Evolutionary conservation across 805 yeast genomes (phyloP), one percentile per base, ranked within the genome.

Genomic region (Pichia nanzhaoensis): DNA sequence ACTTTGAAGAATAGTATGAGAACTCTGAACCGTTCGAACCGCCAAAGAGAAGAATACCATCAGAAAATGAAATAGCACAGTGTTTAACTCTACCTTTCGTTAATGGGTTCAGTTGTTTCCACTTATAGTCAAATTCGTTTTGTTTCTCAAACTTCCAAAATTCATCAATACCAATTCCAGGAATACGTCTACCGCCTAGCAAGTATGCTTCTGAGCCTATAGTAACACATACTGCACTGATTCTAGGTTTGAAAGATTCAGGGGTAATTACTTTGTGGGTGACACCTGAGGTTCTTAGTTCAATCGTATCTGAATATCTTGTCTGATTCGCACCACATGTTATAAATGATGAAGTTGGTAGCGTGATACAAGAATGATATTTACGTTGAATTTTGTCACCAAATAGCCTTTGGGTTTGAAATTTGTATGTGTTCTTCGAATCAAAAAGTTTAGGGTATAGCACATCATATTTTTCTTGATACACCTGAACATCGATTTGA

Each of bases 141-240:
- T 44, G 44, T 2, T 19, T 21, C 10, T n/a, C 18, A 5, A 71
- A 55, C 4, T 59, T 41, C 78, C 79, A 77, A 27, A 65, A 56
- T 39, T 77, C 82, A 5, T 53, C 27, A 20, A 75, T 57, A 0
- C 68, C 63, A 9, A 60, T 57, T 2, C 73, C 71, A 0, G 95
- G 95, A 1, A 78, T 70, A 2, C 71, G 62, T 49, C 95, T 70
- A 3, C 95, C 95, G 3, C 93, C 95, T 30, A 77, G 62, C 3
- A 82, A 49, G 1, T 81, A 44, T 0, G 34, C 33, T 3, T 14
- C 6, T 5, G 28, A 24, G 3, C 21, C 32, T 10, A 41, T 20
- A 7, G 34, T 35, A 1, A 48, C 43, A 14, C 34, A 13, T 14
- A 16, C 19, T 6, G 53, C 39, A 5, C 45, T 44, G 22, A 46